Base-by-base conservation (phyloP, 768 basidiomycete species). In the Boletus rex-veris region DNA sequence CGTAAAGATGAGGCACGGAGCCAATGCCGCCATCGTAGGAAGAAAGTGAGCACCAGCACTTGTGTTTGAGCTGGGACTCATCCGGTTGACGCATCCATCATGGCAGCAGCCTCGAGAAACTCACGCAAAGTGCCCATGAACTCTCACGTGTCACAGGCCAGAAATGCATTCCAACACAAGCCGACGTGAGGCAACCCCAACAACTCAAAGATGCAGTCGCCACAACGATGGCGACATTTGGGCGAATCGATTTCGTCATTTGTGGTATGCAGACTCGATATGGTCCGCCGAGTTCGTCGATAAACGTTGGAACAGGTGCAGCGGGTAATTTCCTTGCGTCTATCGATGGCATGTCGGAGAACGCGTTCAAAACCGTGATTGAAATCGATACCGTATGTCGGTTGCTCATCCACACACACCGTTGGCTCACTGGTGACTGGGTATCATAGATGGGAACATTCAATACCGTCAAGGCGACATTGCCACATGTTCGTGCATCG, bases 271-370 rank as follows among this genome's bases (percentile, higher is more conserved):
- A 11, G 39, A 43, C 18, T 37, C 39, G 10, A 36, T 33, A 28
- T 14, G 11, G 26, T 45, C 11, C 6, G 4, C 41, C 4, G 39
- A 46, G 30, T n/a, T 5, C 12, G 18, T 50, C 9, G 4, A 18
- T 37, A 5, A 24, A 49, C n/a, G 7, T 39, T 12, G 15, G 24
- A 9, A 26, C 64, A 93, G 92, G 92, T 57, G 94, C 94, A 39
- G 96, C 96, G 53, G 96, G 96, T 3, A 99, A 98, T 74, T 99
- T 98, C 74, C 77, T 99, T 28, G 88, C 88, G 2, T 87, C 93
- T 15, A 90, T 96, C 53, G 81, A 83, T 37, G 82, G 79, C 2
- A 78, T 97, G 54, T 93, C 91, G 3, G 85, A 90, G 67, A 94
- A 92, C 64, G 96, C 85, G 3, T 98, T 98, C 79, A 82, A 77